Evolutionary conservation across 352 stramenopile genomes (phyloP), one percentile per base, ranked within the genome.

Genomic region (Pythium graminicola): DNA sequence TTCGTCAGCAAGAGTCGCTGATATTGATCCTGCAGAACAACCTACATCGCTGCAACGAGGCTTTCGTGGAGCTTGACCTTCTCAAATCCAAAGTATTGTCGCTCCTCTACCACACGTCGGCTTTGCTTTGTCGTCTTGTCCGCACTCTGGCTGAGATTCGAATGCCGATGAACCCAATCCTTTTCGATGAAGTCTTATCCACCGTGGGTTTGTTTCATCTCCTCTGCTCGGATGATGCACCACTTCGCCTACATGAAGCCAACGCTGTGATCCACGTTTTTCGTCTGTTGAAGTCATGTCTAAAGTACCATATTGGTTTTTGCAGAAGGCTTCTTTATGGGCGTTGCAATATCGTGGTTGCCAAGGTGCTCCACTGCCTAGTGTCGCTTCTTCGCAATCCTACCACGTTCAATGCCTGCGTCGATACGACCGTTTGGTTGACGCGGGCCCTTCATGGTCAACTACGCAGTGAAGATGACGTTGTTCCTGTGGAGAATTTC

Each of bases 291-390:
- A 51, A 45, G 24, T 19, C 31, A 23, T 51, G 31, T 20, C 23
- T 44, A 10, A 59, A 59, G 43, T 41, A 59, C 32, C 51, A 59
- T 11, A 16, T 22, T 8, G 41, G 41, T 3, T 46, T 46, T 14
- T 59, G 51, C 43, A 22, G 22, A 2, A 51, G n/a, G 14, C 29
- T 43, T 3, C 22, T 59, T 11, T n/a, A 17, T 36, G 20, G 7
- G 7, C 29, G 17, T 16, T 9, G 32, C 11, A 19, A 19, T 41
- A 39, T 8, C 14, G 14, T 51, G 10, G 17, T 38, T 7, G 28
- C 19, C 26, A 24, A 27, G 6, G n/a, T 24, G n/a, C 6, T 51
- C 16, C 14, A 28, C 4, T 20, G 7, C 19, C 8, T 41, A 7
- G 39, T 11, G n/a, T 16, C n/a, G n/a, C 8, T 39, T 6, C 36